These are phyloP conservation scores for Macrophomina pseudophaseolina DNA, from an alignment of 2,329 filamentous ascomycete species.

Conservation along the genomic window DNA sequence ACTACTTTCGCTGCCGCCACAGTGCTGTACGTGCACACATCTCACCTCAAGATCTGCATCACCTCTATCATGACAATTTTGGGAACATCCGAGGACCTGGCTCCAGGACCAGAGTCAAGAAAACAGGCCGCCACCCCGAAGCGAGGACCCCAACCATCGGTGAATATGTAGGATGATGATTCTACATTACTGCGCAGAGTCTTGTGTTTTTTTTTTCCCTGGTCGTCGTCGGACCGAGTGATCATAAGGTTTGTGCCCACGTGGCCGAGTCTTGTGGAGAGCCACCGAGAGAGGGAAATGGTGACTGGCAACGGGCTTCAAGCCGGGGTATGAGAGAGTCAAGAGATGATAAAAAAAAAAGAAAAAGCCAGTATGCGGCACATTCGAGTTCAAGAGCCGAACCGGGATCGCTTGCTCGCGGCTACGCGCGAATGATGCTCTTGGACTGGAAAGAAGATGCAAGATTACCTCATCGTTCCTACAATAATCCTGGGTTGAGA, in stretches of 20 bases:
- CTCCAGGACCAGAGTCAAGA: background rate
- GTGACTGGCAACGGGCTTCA: background rate
- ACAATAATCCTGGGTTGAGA: background rate
- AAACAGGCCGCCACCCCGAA: background rate
- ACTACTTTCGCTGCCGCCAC: too few species aligned
- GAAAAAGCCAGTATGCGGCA: background rate
- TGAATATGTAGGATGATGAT: too few species aligned
- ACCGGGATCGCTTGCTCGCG: background rate
- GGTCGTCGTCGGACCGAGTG: too few species aligned
- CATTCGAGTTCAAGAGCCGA: background rate
- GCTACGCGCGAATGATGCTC: background rate
- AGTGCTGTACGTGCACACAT: too few species aligned
- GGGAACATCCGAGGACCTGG: background rate
- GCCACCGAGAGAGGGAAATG: too few species aligned
- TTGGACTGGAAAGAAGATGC: background rate
- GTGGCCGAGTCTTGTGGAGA: background rate
- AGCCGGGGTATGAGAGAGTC: background rate
- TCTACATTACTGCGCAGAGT: too few species aligned
- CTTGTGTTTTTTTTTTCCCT: too few species aligned
- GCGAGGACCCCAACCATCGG: background rate
- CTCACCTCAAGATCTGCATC: too few species aligned
- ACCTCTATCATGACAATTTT: too few species aligned
- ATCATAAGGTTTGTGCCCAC: conserved; percentile 12
- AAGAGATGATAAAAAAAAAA: too few species aligned
- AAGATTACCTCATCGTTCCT: background rate